Evolutionary conservation across 345 rosid genomes (phyloP).

Genomic region (Dipteronia dyeriana): DNA sequence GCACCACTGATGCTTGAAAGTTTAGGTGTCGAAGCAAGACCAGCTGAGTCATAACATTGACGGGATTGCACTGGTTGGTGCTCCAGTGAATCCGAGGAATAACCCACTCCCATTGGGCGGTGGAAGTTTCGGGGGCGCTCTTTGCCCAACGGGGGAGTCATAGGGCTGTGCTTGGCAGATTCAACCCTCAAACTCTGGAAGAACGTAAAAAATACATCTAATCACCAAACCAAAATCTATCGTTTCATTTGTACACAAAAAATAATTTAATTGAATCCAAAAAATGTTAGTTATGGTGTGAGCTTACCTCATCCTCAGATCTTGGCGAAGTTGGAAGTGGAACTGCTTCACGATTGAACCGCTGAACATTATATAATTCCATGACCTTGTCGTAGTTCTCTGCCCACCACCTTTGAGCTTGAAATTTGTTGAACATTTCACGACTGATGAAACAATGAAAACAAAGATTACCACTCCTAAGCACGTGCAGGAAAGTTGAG

Average conservation of each 20-base stretch:
- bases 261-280: conserved; percentile 1
- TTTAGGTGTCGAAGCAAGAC: conserved; percentile 67
- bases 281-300: background rate
- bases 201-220: background rate
- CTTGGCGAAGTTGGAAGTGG: conserved; percentile 72
- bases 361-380: conserved; percentile 93
- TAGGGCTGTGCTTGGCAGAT: conserved; percentile 67
- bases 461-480: conserved; percentile 10
- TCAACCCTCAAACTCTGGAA: conserved; percentile 58
- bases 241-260: background rate
- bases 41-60: conserved; percentile 45
- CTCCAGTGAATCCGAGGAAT: conserved; percentile 65
- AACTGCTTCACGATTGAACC: conserved; percentile 63
- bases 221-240: conserved; percentile 5
- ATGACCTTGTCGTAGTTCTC: conserved; percentile 88
- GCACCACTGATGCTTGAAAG: conserved; percentile 68
- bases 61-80: conserved; percentile 53
- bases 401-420: conserved; percentile 99
- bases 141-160: conserved; percentile 75
- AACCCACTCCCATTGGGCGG: conserved; percentile 47
- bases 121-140: conserved; percentile 54
- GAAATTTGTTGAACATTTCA: conserved; percentile 91
- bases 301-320: conserved; percentile 76
- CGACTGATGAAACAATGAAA: conserved; percentile 54
- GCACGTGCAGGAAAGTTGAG: background rate